Percentiles rank a stretch among this genome's conserved stretches.
Evolutionary conservation across 1,139 yeast genomes (phyloP).

Genomic region (Candida glucosophila): DNA sequence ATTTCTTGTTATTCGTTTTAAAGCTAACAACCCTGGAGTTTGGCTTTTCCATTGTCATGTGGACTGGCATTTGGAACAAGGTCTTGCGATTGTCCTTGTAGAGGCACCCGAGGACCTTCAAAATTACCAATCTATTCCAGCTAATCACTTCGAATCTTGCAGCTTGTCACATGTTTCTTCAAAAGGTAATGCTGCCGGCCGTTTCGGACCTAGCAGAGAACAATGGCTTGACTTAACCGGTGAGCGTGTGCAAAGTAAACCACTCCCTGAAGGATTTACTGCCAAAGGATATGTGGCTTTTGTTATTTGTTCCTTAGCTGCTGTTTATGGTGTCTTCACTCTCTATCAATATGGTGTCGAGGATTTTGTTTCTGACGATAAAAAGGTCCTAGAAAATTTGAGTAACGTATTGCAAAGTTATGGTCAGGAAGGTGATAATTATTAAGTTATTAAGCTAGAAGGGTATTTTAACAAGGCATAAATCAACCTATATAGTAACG

Average conservation of each 20-base stretch:
- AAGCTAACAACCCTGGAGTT: constrained; percentile 81
- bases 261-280: constrained; percentile 65
- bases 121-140: constrained; percentile 28
- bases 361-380: constrained; percentile 56
- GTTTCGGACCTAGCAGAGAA: too few species aligned
- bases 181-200: constrained; percentile 70
- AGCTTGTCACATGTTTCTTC: constrained; percentile 30
- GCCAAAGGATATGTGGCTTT: constrained; percentile 60
- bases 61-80: constrained; percentile 91
- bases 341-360: constrained; percentile 56
- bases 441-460: too few species aligned
- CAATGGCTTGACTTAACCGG: constrained; percentile 50
- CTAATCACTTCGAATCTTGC: constrained; percentile 43
- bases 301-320: constrained; percentile 46
- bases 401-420: constrained; percentile 36
- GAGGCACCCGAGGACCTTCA: constrained; percentile 64
- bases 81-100: constrained; percentile 61
- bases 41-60: constrained; percentile 94
- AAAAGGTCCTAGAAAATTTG: constrained; percentile 48
- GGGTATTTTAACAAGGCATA: too few species aligned
- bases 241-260: constrained; percentile 44
- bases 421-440: constrained; percentile 12
- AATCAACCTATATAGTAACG: too few species aligned
- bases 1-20: constrained; percentile 55
- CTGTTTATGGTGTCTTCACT: constrained; percentile 46